Evolutionary conservation across 169 alveolate species (phyloP), one percentile per base, ranked within the genome.

Genomic region (Eimeria acervulina): DNA sequence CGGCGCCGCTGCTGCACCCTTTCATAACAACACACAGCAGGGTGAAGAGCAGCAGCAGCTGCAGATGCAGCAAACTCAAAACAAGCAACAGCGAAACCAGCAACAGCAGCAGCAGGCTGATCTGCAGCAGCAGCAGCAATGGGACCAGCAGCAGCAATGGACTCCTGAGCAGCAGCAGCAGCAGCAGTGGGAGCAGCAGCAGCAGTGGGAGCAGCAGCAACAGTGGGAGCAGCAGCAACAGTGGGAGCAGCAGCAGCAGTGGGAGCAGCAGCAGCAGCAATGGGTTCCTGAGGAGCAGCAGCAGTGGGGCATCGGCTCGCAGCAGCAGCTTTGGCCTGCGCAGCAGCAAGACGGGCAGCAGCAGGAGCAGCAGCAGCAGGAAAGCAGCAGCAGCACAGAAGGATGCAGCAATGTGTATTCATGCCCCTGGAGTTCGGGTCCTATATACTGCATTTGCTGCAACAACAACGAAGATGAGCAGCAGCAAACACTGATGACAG

Each of bases 321-420:
- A 21, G 87, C 87, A 21, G 51, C 87, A 76, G 61, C 51, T 36
- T 8, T 42, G 55, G 52, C 7, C 52, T 3, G 59, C 66, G 90
- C 63, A 44, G 90, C 68, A 47, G 70, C 90, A 40, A n/a, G 7
- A 13, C n/a, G 51, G 10, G 44, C 87, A 21, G 59, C 87, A 21
- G 51, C 87, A 76, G 61, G 26, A 76, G 55, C 87, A 38, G 87
- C 87, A 74, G 87, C 87, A 38, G 55, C 87, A 74, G 59, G 55
- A 21, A 10, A 68, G 80, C 80, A 68, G 80, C 80, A 68, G 80
- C 80, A 68, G 80, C 80, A 68, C 10, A 19, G 42, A n/a, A 15
- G 80, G 23, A 6, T 26, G 80, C 80, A 28, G 42, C 44, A 40
- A 21, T n/a, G 36, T 68, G 42, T 8, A 10, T 68, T n/a, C 38